Conservation (phyloP, 2,329 filamentous ascomycete species). For the Ophiostoma sp. region DNA sequence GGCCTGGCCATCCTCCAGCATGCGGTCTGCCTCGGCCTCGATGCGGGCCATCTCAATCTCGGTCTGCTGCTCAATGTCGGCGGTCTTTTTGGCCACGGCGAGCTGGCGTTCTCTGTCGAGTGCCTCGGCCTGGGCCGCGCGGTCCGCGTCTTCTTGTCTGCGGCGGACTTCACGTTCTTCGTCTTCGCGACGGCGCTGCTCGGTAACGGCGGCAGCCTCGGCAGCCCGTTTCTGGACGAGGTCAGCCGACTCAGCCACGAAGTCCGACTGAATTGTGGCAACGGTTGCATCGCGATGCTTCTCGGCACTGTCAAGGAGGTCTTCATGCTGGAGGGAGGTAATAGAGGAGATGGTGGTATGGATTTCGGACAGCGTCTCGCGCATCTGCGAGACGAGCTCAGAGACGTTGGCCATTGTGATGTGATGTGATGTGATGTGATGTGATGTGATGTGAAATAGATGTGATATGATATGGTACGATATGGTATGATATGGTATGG, state of each 20-base stretch:
- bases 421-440: neutral
- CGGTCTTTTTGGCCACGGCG: slow-evolving; percentile 34
- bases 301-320: slow-evolving; percentile 39
- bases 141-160: slow-evolving; percentile 37
- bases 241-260: slow-evolving; percentile 30
- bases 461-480: neutral
- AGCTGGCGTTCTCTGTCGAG: slow-evolving; percentile 34
- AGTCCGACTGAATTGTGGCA: slow-evolving; percentile 29
- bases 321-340: slow-evolving; percentile 34
- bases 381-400: slow-evolving; percentile 40
- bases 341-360: slow-evolving; percentile 37
- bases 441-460: neutral
- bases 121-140: slow-evolving; percentile 29
- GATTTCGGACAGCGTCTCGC: slow-evolving; percentile 40
- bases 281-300: slow-evolving; percentile 36
- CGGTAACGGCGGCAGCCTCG: slow-evolving; percentile 35
- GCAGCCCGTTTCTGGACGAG: slow-evolving; percentile 32
- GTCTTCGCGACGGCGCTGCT: slow-evolving; percentile 39
- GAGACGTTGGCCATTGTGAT: slow-evolving; percentile 35
- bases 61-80: slow-evolving; percentile 34
- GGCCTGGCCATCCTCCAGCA: slow-evolving; percentile 32
- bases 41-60: slow-evolving; percentile 27
- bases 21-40: slow-evolving; percentile 13
- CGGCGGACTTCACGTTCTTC: slow-evolving; percentile 38
- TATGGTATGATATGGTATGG: too few relatives aligned